These are phyloP conservation scores for Turritis glabra DNA, from an alignment of 345 rosid species.

Conservation along the genomic window DNA sequence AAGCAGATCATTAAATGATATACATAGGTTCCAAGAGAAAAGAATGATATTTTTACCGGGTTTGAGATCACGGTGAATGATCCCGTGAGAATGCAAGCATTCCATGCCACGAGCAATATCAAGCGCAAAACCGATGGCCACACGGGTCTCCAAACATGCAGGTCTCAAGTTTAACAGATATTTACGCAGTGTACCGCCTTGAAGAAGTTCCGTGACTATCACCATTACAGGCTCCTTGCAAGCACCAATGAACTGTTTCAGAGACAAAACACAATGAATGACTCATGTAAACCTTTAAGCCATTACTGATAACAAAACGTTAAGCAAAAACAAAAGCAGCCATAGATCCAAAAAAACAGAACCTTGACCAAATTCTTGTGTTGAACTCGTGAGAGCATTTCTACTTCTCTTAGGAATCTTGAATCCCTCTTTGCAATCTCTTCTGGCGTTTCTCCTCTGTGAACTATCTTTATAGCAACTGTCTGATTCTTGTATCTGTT, in stretches of 20 bases:
- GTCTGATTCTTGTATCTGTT: slow-evolving; percentile 78
- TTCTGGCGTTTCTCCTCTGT: slow-evolving; percentile 82
- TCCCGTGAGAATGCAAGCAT: slow-evolving; percentile 92
- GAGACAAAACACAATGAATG: background rate
- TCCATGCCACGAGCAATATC: slow-evolving; percentile 97
- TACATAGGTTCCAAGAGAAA: background rate
- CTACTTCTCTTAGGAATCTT: slow-evolving; percentile 84
- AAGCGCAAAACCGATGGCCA: slow-evolving; percentile 83
- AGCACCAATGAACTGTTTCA: slow-evolving; percentile 85
- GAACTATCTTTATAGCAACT: slow-evolving; percentile 85
- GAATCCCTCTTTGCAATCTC: slow-evolving; percentile 80
- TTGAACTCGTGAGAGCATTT: slow-evolving; percentile 87
- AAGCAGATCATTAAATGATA: slow-evolving; percentile 27
- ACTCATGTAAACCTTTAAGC: background rate
- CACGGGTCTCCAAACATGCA: slow-evolving; percentile 64
- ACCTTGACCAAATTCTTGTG: slow-evolving; percentile 96
- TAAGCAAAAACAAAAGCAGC: background rate
- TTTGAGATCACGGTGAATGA: slow-evolving; percentile 95
- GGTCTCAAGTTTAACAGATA: slow-evolving; percentile 85
- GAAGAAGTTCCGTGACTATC: slow-evolving; percentile 85
- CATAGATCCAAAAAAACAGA: slow-evolving; percentile 18
- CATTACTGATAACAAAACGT: background rate
- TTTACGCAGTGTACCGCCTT: slow-evolving; percentile 83
- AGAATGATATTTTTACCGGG: slow-evolving; percentile 57
- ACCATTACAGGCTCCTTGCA: slow-evolving; percentile 97